Evolutionary conservation across 2,329 filamentous ascomycete species (phyloP).

Genomic region (Setomelanomma holmii): DNA sequence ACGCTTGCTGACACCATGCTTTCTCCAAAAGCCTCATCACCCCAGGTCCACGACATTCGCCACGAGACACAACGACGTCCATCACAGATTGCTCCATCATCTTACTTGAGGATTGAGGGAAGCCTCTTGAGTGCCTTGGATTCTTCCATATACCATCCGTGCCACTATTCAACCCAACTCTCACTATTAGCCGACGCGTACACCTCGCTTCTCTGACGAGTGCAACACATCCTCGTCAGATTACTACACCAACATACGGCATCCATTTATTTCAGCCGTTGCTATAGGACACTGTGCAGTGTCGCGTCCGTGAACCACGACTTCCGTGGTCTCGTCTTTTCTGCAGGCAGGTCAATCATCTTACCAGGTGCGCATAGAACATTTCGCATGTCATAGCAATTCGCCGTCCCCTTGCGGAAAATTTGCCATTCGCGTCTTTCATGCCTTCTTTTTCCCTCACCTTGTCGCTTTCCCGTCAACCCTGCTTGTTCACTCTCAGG

Average conservation of each 20-base stretch:
- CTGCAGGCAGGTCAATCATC: slow-evolving; percentile 31
- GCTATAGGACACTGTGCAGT: slow-evolving; percentile 20
- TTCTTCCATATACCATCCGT: slow-evolving; percentile 9
- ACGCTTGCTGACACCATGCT: slow-evolving; percentile 34
- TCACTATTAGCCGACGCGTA: slow-evolving; percentile 25
- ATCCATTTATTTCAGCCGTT: slow-evolving; percentile 32
- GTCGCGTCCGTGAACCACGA: slow-evolving; percentile 26
- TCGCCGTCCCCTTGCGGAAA: no score
- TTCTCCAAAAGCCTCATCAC: slow-evolving; percentile 33
- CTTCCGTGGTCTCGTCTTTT: slow-evolving; percentile 33
- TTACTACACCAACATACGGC: slow-evolving; percentile 26
- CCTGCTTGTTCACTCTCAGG: slow-evolving; percentile 4
- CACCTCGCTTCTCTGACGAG: slow-evolving; percentile 10
- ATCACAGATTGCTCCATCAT: not conserved
- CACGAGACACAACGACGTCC: slow-evolving; percentile 34
- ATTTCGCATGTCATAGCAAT: slow-evolving; percentile 29
- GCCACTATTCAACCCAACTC: slow-evolving; percentile 21
- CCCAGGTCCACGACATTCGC: slow-evolving; percentile 14
- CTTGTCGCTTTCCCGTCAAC: slow-evolving; percentile 7
- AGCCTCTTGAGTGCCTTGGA: slow-evolving; percentile 24
- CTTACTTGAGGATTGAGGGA: slow-evolving; percentile 1
- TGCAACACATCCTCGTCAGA: slow-evolving; percentile 37
- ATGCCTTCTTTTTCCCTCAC: slow-evolving; percentile 1
- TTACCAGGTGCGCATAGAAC: slow-evolving; percentile 45
- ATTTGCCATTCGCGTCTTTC: no score